Evolutionary conservation across 1,284 basidiomycete species (phyloP), one percentile per base, ranked within the genome.

Genomic region (Cryptococcus sp.): DNA sequence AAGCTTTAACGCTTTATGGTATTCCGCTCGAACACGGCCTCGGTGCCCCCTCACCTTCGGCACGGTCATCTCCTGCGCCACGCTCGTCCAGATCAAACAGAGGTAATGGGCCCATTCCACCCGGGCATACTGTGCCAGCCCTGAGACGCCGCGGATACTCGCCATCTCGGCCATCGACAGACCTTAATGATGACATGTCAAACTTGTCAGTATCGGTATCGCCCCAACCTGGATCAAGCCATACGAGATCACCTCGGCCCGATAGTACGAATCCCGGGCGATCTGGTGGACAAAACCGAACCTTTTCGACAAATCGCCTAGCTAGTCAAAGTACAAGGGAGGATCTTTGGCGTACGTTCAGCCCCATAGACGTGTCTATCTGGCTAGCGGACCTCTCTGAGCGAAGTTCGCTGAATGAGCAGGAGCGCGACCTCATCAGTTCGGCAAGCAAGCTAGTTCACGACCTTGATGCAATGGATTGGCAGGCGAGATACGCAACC

Each of bases 11-110:
- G 25, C 48, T 60, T 28, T 63, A 62, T 46, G 64, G 63, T 7
- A 74, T 74, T 28, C 39, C 48, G n/a, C 23, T 68, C 4, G 31
- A 48, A 2, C 63, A 66, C 31, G 69, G 69, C 4, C 43, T 69
- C 4, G 50, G 46, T 28, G 24, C 37, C 37, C 19, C 31, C 19
- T 19, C 44, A 4, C 50, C 50, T 19, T 3, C 16, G 7, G 22
- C 40, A 34, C 28, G 28, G 11, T 41, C 4, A 21, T 19, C 41
- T 9, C 48, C 40, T 21, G 24, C 21, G 7, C 36, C 46, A n/a
- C 2, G 16, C 32, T 36, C 46, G 3, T 13, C 3, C 5, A 24
- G 21, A 34, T 18, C 19, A 7, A 36, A 18, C 21, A 41, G 36
- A 13, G 19, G 18, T 24, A 4, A 10, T 23, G 16, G 18, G 2